Percentiles rank a stretch among this genome's conserved stretches.
Conservation (phyloP, 1,139 yeast genomes). For the Geotrichum europaeum region DNA sequence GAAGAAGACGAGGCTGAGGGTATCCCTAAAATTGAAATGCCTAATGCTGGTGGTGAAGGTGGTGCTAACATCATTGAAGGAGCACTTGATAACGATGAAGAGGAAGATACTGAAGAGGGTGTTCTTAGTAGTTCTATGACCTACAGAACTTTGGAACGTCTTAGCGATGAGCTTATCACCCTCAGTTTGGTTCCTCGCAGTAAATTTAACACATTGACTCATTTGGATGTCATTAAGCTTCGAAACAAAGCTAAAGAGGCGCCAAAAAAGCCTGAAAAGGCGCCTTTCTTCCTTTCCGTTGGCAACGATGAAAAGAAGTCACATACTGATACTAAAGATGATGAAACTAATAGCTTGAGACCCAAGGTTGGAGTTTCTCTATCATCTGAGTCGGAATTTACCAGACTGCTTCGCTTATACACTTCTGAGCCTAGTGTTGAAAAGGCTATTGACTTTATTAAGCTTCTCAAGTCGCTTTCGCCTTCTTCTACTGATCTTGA, state of each 20-base stretch:
- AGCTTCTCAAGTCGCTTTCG: slow-evolving; percentile 53
- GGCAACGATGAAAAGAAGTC: slow-evolving; percentile 39
- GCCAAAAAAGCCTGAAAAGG: slow-evolving; percentile 75
- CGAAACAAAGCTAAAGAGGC: slow-evolving; percentile 89
- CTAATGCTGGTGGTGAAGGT: slow-evolving; percentile 80
- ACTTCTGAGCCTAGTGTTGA: slow-evolving; percentile 12
- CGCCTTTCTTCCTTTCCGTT: slow-evolving; percentile 71
- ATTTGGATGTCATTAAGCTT: slow-evolving; percentile 75
- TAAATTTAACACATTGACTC: slow-evolving; percentile 70
- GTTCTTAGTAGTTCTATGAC: slow-evolving; percentile 24
- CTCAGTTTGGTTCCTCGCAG: slow-evolving; percentile 71
- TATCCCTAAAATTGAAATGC: slow-evolving; percentile 51
- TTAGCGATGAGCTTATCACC: slow-evolving; percentile 59
- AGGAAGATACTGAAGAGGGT: slow-evolving; percentile 22
- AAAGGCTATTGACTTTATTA: slow-evolving; percentile 41
- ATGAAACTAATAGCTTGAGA: slow-evolving; percentile 23
- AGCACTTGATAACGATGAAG: slow-evolving; percentile 46
- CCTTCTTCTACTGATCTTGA: slow-evolving; percentile 84
- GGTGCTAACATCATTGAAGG: slow-evolving; percentile 74
- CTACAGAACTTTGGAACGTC: slow-evolving; percentile 60
- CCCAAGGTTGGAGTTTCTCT: slow-evolving; percentile 12
- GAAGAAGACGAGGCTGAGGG: slow-evolving; percentile 43
- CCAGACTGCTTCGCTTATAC: slow-evolving; percentile 57
- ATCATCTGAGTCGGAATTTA: slow-evolving; percentile 68
- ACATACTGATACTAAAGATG: slow-evolving; percentile 42